Conservation (phyloP, 148 eudicot genomes). For the Cornus kousa region DNA sequence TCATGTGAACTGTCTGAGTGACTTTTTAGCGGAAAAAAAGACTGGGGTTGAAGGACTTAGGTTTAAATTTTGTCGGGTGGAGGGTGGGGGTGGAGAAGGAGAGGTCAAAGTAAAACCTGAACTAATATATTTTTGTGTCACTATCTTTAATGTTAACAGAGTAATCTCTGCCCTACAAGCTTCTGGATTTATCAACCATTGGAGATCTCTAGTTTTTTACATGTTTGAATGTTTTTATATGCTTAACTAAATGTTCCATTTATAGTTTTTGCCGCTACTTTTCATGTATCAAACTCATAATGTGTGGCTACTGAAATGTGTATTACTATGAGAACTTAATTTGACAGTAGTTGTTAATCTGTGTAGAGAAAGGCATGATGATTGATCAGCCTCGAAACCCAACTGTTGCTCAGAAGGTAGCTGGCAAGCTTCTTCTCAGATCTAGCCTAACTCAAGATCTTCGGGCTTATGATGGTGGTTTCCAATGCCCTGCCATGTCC, state of each 20-base stretch:
- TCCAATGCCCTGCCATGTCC: constrained; percentile 10
- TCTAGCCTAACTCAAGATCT: constrained; percentile 5
- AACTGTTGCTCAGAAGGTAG: constrained; percentile 16
- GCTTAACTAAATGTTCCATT: neutral
- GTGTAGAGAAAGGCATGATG: neutral
- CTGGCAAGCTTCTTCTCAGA: constrained; percentile 4
- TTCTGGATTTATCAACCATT: neutral
- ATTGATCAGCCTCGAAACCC: constrained; percentile 20
- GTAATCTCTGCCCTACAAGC: too few relatives aligned
- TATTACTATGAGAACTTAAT: too few relatives aligned
- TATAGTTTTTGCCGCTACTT: too few relatives aligned
- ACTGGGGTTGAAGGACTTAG: neutral
- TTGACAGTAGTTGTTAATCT: neutral
- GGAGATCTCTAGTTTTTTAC: neutral
- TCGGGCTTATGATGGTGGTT: constrained; percentile 1
- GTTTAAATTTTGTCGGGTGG: too few relatives aligned
- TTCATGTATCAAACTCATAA: neutral
- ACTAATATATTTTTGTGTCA: neutral
- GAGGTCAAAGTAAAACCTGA: neutral
- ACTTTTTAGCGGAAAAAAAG: neutral
- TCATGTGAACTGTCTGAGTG: neutral
- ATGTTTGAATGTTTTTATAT: neutral
- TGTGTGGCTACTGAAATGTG: neutral
- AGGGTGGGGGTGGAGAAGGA: too few relatives aligned
- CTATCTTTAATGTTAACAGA: neutral